These are phyloP conservation scores for Eucalyptus marginata DNA, from an alignment of 345 rosid species.

Conservation along the genomic window DNA sequence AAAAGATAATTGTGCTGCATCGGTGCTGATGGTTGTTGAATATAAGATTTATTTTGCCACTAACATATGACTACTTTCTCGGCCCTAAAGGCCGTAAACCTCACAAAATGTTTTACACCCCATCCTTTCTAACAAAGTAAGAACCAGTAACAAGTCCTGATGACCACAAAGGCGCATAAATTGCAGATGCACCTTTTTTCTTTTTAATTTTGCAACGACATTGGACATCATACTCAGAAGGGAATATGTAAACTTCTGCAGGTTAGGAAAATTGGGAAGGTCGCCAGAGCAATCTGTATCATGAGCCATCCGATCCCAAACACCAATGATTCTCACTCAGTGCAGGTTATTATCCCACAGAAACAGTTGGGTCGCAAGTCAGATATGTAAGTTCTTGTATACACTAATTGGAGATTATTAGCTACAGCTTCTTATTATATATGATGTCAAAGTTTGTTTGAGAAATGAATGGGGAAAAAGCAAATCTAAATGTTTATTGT, in stretches of 20 bases:
- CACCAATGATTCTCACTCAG: conserved; percentile 86
- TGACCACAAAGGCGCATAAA: not conserved
- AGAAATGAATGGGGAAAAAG: not conserved
- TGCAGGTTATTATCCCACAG: conserved; percentile 84
- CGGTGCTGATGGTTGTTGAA: not conserved
- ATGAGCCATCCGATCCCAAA: conserved; percentile 94
- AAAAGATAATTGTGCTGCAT: not conserved
- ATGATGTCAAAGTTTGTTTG: not conserved
- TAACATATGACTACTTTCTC: not conserved
- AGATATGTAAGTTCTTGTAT: conserved; percentile 38
- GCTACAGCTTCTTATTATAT: not conserved
- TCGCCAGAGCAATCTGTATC: conserved; percentile 80
- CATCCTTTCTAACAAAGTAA: not conserved
- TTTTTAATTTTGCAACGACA: not conserved
- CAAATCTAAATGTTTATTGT: not conserved
- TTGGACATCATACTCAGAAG: not conserved
- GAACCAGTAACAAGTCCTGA: not conserved
- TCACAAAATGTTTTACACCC: not conserved
- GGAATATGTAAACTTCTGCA: conserved; percentile 4
- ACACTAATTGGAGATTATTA: not conserved
- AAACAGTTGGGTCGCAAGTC: conserved; percentile 93
- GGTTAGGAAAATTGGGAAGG: conserved; percentile 88
- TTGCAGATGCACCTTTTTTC: not conserved
- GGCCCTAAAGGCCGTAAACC: not conserved
- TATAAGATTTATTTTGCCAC: not conserved